Base-by-base conservation (phyloP, 148 eudicot species). In the Rhododendron mucronatum region DNA sequence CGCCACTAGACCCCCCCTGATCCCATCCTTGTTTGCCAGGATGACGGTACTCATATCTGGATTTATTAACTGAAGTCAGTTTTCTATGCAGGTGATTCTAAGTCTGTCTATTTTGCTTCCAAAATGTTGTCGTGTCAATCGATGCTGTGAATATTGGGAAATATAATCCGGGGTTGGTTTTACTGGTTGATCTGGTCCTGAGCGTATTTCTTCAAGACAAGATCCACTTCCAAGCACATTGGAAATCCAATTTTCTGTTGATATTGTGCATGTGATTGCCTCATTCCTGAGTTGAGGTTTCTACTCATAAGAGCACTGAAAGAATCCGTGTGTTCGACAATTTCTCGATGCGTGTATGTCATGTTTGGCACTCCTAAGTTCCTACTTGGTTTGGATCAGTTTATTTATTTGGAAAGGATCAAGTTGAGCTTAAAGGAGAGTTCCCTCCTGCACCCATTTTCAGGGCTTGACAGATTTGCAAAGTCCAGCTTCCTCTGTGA, bases 81-180 rank as follows among this genome's bases (percentile, higher is more conserved):
- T 55, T 86, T 14, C 81, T 44, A 10, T 91, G 91, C 98, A 97
- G 99, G 90, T 87, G 95, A 97, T 88, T 98, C 99, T 15, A 85
- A 91, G 51, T 75, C 84, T 0, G 92, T 93, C 75, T 95, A 94
- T 91, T 88, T 84, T n/a, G 90, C 90, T 81, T 93, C 98, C 80
- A 97, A 85, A 87, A 91, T 91, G 26, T 26, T 97, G 67, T 92
- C 88, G 87, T 85, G 89, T 53, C 90, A 92, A 80, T 95, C 97
- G 5, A 89, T 82, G 92, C 82, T 92, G 74, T 91, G 73, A 82
- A 39, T 53, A 12, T 21, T 73, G 45, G 12, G 48, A 73, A 84
- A 35, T 21, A 20, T 33, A 48, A 71, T 47, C 77, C 35, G 33
- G 47, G 78, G 21, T 35, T 15, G 23, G 75, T 30, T 81, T 35